A percentile compares a stretch with the other conserved stretches of the same genome.
These are phyloP conservation scores for Fraxinus dipetala DNA, from an alignment of 305 asterid species.

Conservation along the genomic window DNA sequence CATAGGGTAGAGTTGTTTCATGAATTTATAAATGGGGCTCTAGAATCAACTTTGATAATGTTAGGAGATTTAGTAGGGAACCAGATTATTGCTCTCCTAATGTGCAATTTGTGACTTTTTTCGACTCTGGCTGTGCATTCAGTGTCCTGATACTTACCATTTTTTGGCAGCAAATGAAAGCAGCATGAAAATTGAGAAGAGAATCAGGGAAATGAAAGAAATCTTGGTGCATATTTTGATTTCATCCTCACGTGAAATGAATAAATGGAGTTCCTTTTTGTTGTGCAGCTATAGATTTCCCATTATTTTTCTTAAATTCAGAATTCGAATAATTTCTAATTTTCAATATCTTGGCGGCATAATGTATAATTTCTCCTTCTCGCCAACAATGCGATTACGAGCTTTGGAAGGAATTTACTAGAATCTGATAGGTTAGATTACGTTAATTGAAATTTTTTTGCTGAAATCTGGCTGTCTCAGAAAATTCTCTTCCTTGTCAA, in stretches of 20 bases:
- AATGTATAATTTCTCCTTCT: conserved; percentile 30
- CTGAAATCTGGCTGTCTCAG: too few species aligned
- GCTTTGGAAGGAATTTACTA: conserved; percentile 1
- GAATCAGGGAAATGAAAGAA: conserved; percentile 24
- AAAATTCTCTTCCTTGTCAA: too few species aligned
- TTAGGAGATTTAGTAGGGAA: neutral
- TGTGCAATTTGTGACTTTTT: neutral
- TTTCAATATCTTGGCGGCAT: conserved; percentile 32
- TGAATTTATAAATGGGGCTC: neutral
- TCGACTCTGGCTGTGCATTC: neutral
- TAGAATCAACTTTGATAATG: neutral
- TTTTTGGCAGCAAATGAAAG: conserved; percentile 54
- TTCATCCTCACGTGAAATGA: neutral
- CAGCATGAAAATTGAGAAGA: conserved; percentile 52
- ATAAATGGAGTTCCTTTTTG: conserved; percentile 15
- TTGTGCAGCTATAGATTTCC: conserved; percentile 35
- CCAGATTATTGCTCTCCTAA: neutral
- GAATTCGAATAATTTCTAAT: conserved; percentile 19
- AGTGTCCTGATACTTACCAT: neutral
- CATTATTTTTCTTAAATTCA: conserved; percentile 27
- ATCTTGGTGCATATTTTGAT: conserved; percentile 28
- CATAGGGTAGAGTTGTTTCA: neutral
- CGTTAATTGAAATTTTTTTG: too few species aligned
- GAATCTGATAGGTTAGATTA: neutral
- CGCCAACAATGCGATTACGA: conserved; percentile 23